Evolutionary conservation across 2,329 filamentous ascomycete species (phyloP).

Genomic region (Penicillium paneum): DNA sequence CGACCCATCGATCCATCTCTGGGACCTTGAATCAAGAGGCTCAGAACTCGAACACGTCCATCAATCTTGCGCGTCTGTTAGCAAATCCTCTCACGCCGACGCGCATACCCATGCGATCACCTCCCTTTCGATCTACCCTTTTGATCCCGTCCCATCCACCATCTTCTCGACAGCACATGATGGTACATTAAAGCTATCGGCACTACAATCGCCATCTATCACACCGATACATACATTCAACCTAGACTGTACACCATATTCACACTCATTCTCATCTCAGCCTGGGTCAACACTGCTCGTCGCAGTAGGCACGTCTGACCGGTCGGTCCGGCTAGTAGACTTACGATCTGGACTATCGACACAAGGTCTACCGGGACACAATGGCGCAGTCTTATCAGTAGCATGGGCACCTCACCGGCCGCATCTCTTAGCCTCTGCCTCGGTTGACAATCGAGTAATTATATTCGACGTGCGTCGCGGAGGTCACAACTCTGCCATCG

Average conservation of each 20-base stretch:
- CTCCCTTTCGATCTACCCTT: constrained; percentile 48
- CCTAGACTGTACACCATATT: constrained; percentile 47
- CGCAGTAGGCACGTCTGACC: constrained; percentile 83
- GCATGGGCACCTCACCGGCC: constrained; percentile 81
- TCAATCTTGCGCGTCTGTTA: constrained; percentile 50
- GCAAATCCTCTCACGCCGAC: constrained; percentile 35
- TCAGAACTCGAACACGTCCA: constrained; percentile 50
- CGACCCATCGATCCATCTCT: constrained; percentile 78
- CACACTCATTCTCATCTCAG: constrained; percentile 68
- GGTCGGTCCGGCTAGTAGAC: constrained; percentile 79
- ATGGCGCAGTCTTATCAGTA: constrained; percentile 63
- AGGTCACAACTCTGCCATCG: constrained; percentile 63
- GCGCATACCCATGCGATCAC: constrained; percentile 48
- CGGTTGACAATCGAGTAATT: constrained; percentile 77
- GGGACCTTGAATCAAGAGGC: constrained; percentile 71
- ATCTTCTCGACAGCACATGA: constrained; percentile 48
- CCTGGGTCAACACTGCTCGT: constrained; percentile 71
- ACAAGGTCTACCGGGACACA: constrained; percentile 67
- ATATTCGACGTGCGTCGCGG: constrained; percentile 86
- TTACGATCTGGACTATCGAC: constrained; percentile 75
- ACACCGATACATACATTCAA: constrained; percentile 46
- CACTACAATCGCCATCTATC: constrained; percentile 39
- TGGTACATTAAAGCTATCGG: constrained; percentile 45
- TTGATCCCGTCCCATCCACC: constrained; percentile 47
- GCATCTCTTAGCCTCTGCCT: constrained; percentile 76